phyloP scores from a whole-genome alignment of 768 basidiomycete genomes.

The Cyclocybe aegerita region DNA sequence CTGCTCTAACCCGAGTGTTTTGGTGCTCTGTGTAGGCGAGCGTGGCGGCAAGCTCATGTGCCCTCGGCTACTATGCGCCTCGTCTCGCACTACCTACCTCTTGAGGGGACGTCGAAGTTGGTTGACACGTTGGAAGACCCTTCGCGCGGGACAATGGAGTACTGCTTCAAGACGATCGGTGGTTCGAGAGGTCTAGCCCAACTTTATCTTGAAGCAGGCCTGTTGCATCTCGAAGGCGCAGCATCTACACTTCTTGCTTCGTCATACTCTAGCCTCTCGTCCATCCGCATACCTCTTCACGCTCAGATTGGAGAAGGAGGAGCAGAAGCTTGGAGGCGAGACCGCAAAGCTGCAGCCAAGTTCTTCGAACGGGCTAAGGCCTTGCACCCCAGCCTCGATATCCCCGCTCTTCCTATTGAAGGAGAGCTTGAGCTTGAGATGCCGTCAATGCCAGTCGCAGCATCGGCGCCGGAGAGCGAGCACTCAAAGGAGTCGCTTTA shows the following conservation, averaged over 20 bases:
- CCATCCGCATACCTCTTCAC: conserved; percentile 64
- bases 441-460: conserved; percentile 60
- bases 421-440: conserved; percentile 59
- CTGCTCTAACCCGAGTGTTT: not conserved
- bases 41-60: conserved; percentile 77
- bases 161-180: conserved; percentile 68
- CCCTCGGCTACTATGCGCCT: conserved; percentile 79
- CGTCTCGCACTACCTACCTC: conserved; percentile 69
- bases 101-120: conserved; percentile 43
- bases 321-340: conserved; percentile 71
- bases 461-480: conserved; percentile 34
- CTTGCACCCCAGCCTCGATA: conserved; percentile 63
- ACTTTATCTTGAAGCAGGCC: conserved; percentile 75
- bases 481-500: conserved; percentile 33
- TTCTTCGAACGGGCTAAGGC: conserved; percentile 71
- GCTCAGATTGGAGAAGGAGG: conserved; percentile 54
- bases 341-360: conserved; percentile 66
- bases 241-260: conserved; percentile 70
- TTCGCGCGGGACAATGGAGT: conserved; percentile 51
- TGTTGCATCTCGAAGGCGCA: conserved; percentile 80
- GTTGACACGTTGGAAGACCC: conserved; percentile 33
- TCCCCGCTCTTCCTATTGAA: conserved; percentile 63
- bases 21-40: conserved; percentile 49
- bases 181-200: conserved; percentile 67
- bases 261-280: conserved; percentile 76